These are phyloP conservation scores for Tuber aestivum DNA, from an alignment of 495 filamentous ascomycete genomes.

Conservation along the genomic window DNA sequence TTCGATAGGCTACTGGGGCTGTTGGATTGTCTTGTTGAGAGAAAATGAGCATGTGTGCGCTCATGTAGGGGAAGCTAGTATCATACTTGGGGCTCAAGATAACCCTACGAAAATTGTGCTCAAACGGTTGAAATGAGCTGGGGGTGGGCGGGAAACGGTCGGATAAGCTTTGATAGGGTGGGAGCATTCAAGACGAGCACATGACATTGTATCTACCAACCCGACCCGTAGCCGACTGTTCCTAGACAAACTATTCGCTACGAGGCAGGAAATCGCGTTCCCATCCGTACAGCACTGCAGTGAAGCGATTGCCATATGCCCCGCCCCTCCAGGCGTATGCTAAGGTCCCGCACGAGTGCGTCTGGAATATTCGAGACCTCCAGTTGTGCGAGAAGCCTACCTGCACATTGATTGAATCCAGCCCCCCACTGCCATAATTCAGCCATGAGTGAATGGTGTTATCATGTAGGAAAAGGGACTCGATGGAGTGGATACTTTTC, in stretches of 20 bases:
- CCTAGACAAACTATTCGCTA: neutral
- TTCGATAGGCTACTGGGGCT: neutral
- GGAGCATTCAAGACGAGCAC: neutral
- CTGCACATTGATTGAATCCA: neutral
- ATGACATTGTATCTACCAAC: neutral
- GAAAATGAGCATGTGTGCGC: neutral
- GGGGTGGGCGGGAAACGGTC: neutral
- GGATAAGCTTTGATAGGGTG: neutral
- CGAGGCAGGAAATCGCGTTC: neutral
- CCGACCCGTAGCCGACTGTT: neutral
- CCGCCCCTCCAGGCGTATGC: neutral
- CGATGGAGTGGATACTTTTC: neutral
- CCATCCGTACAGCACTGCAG: neutral
- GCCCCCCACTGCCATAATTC: neutral
- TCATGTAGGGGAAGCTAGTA: neutral
- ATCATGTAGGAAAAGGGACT: neutral
- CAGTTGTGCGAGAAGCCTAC: neutral
- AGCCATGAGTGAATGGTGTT: neutral
- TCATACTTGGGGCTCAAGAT: neutral
- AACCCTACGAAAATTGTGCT: neutral
- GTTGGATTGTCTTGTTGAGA: neutral
- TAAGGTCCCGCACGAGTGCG: neutral
- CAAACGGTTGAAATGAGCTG: neutral
- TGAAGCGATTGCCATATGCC: neutral
- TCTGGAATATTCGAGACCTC: too few relatives aligned